These are phyloP conservation scores for Alternaria arbusti DNA, from an alignment of 2,329 filamentous ascomycete species.

Conservation along the genomic window DNA sequence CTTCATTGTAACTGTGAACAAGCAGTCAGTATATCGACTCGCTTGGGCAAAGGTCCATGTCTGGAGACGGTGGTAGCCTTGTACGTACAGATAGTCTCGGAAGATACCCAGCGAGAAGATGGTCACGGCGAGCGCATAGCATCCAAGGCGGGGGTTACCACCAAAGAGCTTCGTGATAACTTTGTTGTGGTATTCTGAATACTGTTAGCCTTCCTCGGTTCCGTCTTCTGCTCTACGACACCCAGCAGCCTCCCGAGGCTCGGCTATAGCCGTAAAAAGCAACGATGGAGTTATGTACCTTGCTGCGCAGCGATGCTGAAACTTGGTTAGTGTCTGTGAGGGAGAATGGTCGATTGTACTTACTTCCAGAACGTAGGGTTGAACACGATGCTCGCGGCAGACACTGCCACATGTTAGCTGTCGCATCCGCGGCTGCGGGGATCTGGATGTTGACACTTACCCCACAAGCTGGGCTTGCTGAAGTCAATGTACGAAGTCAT, in stretches of 20 bases:
- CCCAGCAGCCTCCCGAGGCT: slow-evolving; percentile 1
- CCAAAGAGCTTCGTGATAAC: slow-evolving; percentile 85
- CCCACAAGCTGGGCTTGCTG: slow-evolving; percentile 55
- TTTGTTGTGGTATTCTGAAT: slow-evolving; percentile 86
- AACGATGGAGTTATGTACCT: slow-evolving; percentile 60
- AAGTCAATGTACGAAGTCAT: slow-evolving; percentile 50
- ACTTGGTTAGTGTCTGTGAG: slow-evolving; percentile 1
- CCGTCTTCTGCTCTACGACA: background rate
- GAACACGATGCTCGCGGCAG: slow-evolving; percentile 82
- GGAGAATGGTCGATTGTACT: slow-evolving; percentile 22
- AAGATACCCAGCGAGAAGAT: slow-evolving; percentile 94
- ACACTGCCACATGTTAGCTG: slow-evolving; percentile 62
- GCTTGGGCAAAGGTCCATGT: background rate
- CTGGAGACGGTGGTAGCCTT: background rate
- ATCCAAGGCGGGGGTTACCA: slow-evolving; percentile 77
- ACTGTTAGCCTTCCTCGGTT: slow-evolving; percentile 4
- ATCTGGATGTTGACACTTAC: slow-evolving; percentile 42
- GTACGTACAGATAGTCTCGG: slow-evolving; percentile 67
- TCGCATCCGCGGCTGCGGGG: slow-evolving; percentile 1
- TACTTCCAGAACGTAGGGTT: slow-evolving; percentile 99
- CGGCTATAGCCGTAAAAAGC: slow-evolving; percentile 13
- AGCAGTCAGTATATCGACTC: background rate
- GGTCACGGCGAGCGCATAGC: slow-evolving; percentile 84
- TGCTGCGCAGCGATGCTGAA: slow-evolving; percentile 79
- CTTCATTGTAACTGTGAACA: slow-evolving; percentile 75